These are phyloP conservation scores for Pyrenophora seminiperda DNA, from an alignment of 2,329 filamentous ascomycete species.

Conservation along the genomic window DNA sequence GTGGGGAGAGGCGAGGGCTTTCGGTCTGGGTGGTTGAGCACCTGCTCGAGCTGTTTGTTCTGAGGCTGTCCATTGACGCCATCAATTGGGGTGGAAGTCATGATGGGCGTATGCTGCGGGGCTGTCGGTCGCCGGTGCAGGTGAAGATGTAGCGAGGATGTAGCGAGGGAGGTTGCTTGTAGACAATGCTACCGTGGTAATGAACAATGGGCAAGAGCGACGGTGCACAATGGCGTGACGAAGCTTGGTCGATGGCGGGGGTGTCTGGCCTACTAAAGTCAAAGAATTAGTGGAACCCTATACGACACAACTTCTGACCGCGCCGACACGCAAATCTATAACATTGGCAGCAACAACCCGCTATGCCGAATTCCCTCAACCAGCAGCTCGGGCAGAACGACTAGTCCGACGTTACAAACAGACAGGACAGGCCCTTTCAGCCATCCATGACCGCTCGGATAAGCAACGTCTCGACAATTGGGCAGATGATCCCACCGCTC, in stretches of 20 bases:
- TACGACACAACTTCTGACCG: neutral
- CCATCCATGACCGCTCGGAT: slow-evolving; percentile 9
- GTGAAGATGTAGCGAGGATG: slow-evolving; percentile 9
- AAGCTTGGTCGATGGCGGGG: slow-evolving; percentile 6
- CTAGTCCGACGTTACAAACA: slow-evolving; percentile 1
- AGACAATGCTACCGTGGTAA: slow-evolving; percentile 16
- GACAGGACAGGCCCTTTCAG: neutral
- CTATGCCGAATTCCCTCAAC: slow-evolving; percentile 2
- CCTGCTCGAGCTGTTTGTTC: slow-evolving; percentile 64
- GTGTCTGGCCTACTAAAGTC: slow-evolving; percentile 5
- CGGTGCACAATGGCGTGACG: slow-evolving; percentile 13
- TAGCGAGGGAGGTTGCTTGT: slow-evolving; percentile 13
- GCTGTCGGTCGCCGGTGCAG: neutral
- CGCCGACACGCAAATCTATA: slow-evolving; percentile 1
- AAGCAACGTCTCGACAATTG: slow-evolving; percentile 35
- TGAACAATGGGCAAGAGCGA: slow-evolving; percentile 16
- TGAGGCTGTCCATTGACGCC: slow-evolving; percentile 37
- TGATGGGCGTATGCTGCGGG: slow-evolving; percentile 20
- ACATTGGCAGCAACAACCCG: slow-evolving; percentile 1
- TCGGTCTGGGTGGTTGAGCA: slow-evolving; percentile 60
- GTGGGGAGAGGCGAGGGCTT: slow-evolving; percentile 87
- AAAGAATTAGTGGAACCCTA: slow-evolving; percentile 9
- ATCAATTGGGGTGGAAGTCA: slow-evolving; percentile 43
- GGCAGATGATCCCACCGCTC: slow-evolving; percentile 36
- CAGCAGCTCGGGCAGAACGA: neutral